Base-by-base conservation (phyloP, 768 basidiomycete genomes). In the Kwoniella europaea region DNA sequence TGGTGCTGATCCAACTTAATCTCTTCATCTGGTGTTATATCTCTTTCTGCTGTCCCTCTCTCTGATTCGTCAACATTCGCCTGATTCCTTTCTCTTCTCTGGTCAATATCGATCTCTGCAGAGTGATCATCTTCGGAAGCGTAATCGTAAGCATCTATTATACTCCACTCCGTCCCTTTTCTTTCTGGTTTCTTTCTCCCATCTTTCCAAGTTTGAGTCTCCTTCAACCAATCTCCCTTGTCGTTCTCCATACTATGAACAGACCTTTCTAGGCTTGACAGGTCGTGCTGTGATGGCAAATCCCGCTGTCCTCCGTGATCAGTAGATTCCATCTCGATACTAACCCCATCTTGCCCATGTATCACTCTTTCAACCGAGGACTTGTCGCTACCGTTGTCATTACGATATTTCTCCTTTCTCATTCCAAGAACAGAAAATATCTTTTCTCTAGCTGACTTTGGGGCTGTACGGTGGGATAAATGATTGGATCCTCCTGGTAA, bases 131-230 rank as follows among this genome's bases (percentile, higher is more conserved):
- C 50, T 13, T 62, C 43, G 3, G n/a, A 1, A 29, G 29, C 16
- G 15, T 65, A 44, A 29, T 44, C 42, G 35, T 70, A 70, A 4
- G 63, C 27, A 59, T 50, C 60, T 16, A 70, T 70, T 56, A 65
- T 70, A 56, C 65, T 56, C 41, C 22, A 64, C 24, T 67, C 65
- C 10, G 35, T 54, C 10, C 58, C 68, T 41, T 70, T 63, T 10
- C 57, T 57, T 24, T 59, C 61, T 2, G 67, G 67, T 27, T 42
- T 35, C 55, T 43, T n/a, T 15, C 42, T 56, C 6, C 6, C 22
- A 15, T 42, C 29, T 43, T 57, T 42, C 65, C 54, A 56, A 16
- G 9, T 4, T 4, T 55, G 18, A 35, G 65, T 42, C 41, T 35
- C 9, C 35, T 64, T 18, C 22, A 41, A 41, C 46, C 46, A 50